phyloP scores from a whole-genome alignment of 306 rosid species.

The Acacia confusa region DNA sequence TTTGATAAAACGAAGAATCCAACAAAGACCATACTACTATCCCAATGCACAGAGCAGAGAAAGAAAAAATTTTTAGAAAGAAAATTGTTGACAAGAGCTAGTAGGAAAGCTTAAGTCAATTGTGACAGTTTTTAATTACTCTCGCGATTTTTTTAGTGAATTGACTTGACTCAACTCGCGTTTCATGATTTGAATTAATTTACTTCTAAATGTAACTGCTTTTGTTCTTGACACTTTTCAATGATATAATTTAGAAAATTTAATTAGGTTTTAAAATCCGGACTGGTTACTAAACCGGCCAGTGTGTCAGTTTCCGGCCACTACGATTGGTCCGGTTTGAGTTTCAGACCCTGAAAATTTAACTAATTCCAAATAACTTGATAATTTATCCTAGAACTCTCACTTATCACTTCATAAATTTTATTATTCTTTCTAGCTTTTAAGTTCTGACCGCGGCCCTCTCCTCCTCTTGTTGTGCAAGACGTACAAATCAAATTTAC shows the following conservation, averaged over 20 bases:
- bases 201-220: background rate
- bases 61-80: background rate
- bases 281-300: no score
- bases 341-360: no score
- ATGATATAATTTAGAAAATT: conserved; percentile 6
- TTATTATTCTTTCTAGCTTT: background rate
- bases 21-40: background rate
- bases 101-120: background rate
- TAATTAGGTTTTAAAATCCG: no score
- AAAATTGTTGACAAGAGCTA: background rate
- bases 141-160: background rate
- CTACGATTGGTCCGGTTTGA: no score
- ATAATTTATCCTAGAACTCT: background rate
- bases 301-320: no score
- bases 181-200: background rate
- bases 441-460: background rate
- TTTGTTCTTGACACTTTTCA: background rate
- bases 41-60: background rate
- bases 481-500: no score
- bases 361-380: background rate
- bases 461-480: background rate
- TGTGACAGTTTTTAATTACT: background rate
- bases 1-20: background rate
- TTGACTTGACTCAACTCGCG: background rate
- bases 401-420: background rate